Evolutionary conservation across 1,139 yeast genomes (phyloP).

Genomic region (Kurtzmaniella natalensis): DNA sequence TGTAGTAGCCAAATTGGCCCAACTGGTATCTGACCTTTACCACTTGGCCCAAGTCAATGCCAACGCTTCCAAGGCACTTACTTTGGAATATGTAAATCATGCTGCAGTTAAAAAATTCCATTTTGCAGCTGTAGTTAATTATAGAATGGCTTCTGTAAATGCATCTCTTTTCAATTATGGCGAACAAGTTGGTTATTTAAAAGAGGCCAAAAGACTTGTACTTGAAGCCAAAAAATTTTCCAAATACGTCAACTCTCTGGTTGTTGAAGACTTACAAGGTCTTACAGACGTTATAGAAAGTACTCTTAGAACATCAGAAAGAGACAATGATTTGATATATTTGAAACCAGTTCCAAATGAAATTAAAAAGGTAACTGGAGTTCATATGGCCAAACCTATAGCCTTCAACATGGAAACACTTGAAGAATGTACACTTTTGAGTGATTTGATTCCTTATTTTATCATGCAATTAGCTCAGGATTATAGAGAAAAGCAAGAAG

Average conservation of each 20-base stretch:
- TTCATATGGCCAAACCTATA: constrained; percentile 53
- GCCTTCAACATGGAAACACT: constrained; percentile 31
- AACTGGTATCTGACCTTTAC: constrained; percentile 60
- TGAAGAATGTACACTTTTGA: constrained; percentile 33
- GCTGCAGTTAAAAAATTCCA: constrained; percentile 55
- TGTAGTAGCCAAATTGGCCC: constrained; percentile 58
- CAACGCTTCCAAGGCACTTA: constrained; percentile 46
- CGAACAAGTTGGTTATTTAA: constrained; percentile 59
- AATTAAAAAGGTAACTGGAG: constrained; percentile 43
- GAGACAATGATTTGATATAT: constrained; percentile 79
- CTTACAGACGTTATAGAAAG: constrained; percentile 41
- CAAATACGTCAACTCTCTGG: constrained; percentile 39
- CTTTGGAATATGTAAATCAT: constrained; percentile 63
- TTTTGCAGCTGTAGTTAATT: constrained; percentile 68
- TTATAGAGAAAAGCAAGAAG: constrained; percentile 61
- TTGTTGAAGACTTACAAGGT: constrained; percentile 46
- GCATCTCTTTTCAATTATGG: constrained; percentile 58
- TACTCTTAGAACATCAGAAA: constrained; percentile 54
- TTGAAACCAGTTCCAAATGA: constrained; percentile 58
- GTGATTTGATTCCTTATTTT: constrained; percentile 58
- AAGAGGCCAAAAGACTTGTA: constrained; percentile 25
- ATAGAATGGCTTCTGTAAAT: constrained; percentile 50
- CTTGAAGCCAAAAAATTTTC: constrained; percentile 32
- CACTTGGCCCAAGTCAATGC: constrained; percentile 41
- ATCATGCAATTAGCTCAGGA: constrained; percentile 68